These are phyloP conservation scores for Ogataea ramenticola DNA, from an alignment of 805 yeast species.

Conservation along the genomic window DNA sequence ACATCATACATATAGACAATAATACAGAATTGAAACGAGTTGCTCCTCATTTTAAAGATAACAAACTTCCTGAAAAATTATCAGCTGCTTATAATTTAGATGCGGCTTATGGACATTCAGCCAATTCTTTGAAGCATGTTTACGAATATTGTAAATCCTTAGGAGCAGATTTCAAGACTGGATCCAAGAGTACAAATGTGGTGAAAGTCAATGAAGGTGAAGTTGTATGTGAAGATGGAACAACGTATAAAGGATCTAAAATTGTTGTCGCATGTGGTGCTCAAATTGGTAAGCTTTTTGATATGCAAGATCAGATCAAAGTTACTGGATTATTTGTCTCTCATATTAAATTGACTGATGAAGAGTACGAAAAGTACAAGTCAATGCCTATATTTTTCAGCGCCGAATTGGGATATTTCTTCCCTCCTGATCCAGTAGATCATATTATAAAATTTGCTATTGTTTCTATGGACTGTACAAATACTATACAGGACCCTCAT, in stretches of 20 bases:
- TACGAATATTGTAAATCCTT: slow-evolving; percentile 9
- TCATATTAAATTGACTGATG: slow-evolving; percentile 29
- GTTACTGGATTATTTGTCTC: slow-evolving; percentile 34
- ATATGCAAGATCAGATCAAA: slow-evolving; percentile 24
- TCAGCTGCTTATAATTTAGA: slow-evolving; percentile 17
- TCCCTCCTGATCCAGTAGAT: slow-evolving; percentile 40
- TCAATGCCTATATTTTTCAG: slow-evolving; percentile 37
- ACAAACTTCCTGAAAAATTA: slow-evolving; percentile 10
- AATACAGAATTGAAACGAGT: slow-evolving; percentile 11
- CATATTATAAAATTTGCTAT: slow-evolving; percentile 32
- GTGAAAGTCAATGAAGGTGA: slow-evolving; percentile 4
- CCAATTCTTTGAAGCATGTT: slow-evolving; percentile 17
- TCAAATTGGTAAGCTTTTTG: slow-evolving; percentile 27
- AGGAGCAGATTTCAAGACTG: slow-evolving; percentile 14
- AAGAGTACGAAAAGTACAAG: slow-evolving; percentile 29
- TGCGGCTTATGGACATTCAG: slow-evolving; percentile 23
- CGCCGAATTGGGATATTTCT: slow-evolving; percentile 38
- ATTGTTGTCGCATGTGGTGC: slow-evolving; percentile 35
- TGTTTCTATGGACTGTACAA: slow-evolving; percentile 24
- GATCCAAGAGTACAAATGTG: background rate
- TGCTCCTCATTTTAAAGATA: slow-evolving; percentile 14
- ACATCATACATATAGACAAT: slow-evolving; percentile 11
- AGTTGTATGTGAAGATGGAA: slow-evolving; percentile 17
- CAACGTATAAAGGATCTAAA: slow-evolving; percentile 24
- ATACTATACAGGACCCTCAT: slow-evolving; percentile 18